Evolutionary conservation across 345 rosid genomes (phyloP), one percentile per base, ranked within the genome.

Genomic region (Lepidium didymum): DNA sequence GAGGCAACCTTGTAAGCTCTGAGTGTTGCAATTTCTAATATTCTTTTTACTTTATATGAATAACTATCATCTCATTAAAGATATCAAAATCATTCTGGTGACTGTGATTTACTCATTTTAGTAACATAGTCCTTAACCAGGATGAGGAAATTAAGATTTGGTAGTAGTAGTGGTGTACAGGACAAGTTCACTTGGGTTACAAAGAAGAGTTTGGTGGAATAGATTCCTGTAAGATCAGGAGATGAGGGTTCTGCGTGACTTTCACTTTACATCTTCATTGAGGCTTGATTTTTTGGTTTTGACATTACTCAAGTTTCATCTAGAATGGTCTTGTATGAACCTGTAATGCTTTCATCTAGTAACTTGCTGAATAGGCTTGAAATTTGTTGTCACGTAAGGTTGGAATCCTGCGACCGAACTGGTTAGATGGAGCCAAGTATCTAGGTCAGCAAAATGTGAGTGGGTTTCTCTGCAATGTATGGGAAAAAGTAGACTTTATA

Each of bases 401-500:
- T 0, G 94, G 94, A 13, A 76, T 88, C 27, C 78, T 86, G 60
- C 83, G 87, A 43, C 86, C 86, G 21, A 79, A 84, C 53, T 88
- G 86, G 89, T 80, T 86, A 13, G 84, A 84, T 6, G 85, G 84
- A 13, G 91, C 95, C 16, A 78, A 67, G 33, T 84, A 88, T 42
- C 73, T 84, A 11, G 94, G 94, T 3, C 82, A 81, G 70, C 15
- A 55, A 47, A 10, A 45, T 11, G 71, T 82, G 8, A 81, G 79
- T 55, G 84, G 89, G 8, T 88, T 88, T 55, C 74, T 78, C 10
- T 88, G 86, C 62, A 81, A 82, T 41, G 86, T 82, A 11, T 88
- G 89, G 91, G 81, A 79, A 75, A 85, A 85, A 54, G 86, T 80
- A 6, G 87, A 85, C 57, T 88, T 88, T 68, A 78, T 85, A 75